Evolutionary conservation across 495 filamentous ascomycete genomes (phyloP).

Genomic region (Platismatia glauca): DNA sequence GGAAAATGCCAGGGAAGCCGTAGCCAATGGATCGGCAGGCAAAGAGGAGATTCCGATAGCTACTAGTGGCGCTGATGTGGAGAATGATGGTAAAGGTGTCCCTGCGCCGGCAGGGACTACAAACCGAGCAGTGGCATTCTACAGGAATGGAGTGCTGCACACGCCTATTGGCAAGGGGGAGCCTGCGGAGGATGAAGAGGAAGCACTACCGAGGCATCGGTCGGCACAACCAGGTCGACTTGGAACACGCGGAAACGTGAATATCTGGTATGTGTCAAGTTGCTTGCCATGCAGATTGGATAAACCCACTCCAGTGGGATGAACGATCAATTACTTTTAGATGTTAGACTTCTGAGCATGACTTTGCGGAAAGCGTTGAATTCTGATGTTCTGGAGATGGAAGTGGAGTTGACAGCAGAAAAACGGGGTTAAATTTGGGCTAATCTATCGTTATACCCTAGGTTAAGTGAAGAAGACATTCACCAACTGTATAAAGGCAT

Average conservation of each 20-base stretch:
- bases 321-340: conserved; percentile 4
- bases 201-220: conserved; percentile 49
- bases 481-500: not conserved
- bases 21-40: conserved; percentile 55
- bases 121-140: not conserved
- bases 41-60: conserved; percentile 54
- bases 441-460: not conserved
- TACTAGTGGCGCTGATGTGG: conserved; percentile 52
- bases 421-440: not conserved
- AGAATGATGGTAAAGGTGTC: conserved; percentile 48
- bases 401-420: not conserved
- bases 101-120: conserved; percentile 33
- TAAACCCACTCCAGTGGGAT: not conserved
- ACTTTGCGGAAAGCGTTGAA: not conserved
- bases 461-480: not conserved
- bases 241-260: conserved; percentile 26
- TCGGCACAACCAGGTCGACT: conserved; percentile 51
- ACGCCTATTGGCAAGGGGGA: conserved; percentile 5
- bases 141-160: not conserved
- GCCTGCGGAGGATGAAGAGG: conserved; percentile 26
- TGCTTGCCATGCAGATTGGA: not conserved
- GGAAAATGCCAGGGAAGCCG: conserved; percentile 59
- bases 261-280: not conserved
- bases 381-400: not conserved
- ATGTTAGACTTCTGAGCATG: conserved; percentile 14